A percentile compares a stretch with the other conserved stretches of the same genome.
Conservation (phyloP, 495 filamentous ascomycete genomes). For the Penicillium angulare region DNA sequence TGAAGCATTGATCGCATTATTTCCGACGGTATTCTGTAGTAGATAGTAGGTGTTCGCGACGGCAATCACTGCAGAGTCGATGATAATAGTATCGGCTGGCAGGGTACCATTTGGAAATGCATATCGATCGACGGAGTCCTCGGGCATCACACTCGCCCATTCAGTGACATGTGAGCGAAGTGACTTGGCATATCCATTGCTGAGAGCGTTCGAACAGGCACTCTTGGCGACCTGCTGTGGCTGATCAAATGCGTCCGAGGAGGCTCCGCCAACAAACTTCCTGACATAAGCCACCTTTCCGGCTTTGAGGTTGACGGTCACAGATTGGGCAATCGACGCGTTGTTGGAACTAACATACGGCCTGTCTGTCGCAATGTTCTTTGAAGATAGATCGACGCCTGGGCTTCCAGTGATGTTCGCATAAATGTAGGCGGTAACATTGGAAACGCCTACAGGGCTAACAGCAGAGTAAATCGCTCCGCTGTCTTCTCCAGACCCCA, state of each 20-base stretch:
- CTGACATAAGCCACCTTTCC: slow-evolving; percentile 49
- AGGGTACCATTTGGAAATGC: slow-evolving; percentile 56
- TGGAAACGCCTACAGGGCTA: slow-evolving; percentile 49
- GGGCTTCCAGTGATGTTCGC: slow-evolving; percentile 44
- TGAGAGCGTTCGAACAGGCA: slow-evolving; percentile 41
- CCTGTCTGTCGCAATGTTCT: slow-evolving; percentile 39
- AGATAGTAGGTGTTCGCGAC: slow-evolving; percentile 69
- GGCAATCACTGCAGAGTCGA: slow-evolving; percentile 60
- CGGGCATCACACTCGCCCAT: slow-evolving; percentile 54
- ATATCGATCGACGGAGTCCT: slow-evolving; percentile 62
- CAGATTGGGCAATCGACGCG: slow-evolving; percentile 60
- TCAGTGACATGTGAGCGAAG: slow-evolving; percentile 51
- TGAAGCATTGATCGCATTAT: slow-evolving; percentile 45
- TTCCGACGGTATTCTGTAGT: slow-evolving; percentile 62
- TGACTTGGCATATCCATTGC: slow-evolving; percentile 46
- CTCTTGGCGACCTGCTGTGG: slow-evolving; percentile 49
- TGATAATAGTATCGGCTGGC: slow-evolving; percentile 56
- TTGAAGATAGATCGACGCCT: slow-evolving; percentile 46
- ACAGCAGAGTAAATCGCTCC: slow-evolving; percentile 57
- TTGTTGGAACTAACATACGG: slow-evolving; percentile 51
- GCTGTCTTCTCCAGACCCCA: slow-evolving; percentile 46
- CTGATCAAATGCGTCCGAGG: slow-evolving; percentile 57
- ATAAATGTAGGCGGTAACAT: slow-evolving; percentile 62
- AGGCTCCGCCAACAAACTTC: slow-evolving; percentile 62
- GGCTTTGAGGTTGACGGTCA: slow-evolving; percentile 48